These are phyloP conservation scores for Dimargaris cristalligena DNA, from an alignment of 192 early-diverging fungal genomes.

Conservation along the genomic window DNA sequence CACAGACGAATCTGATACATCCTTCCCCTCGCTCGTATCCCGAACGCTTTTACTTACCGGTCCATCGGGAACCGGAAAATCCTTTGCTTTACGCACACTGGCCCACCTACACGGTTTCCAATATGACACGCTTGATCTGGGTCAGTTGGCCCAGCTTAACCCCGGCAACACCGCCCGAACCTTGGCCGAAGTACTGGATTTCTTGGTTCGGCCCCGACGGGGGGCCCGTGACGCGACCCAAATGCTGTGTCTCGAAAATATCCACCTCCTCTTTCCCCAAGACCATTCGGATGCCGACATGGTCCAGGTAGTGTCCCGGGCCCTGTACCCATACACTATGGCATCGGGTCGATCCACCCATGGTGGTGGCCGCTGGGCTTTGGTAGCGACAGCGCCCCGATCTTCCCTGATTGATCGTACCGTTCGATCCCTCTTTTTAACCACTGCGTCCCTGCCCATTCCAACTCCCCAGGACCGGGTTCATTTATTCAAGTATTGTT, in stretches of 20 bases:
- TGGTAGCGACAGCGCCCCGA: background rate
- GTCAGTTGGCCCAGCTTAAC: constrained; percentile 13
- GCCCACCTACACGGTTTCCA: constrained; percentile 12
- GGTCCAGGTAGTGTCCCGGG: too few relatives aligned
- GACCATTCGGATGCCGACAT: constrained; percentile 7
- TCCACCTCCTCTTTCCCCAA: constrained; percentile 19
- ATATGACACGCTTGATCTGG: constrained; percentile 16
- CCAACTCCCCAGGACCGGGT: constrained; percentile 31
- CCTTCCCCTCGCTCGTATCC: constrained; percentile 11
- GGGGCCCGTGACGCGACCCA: constrained; percentile 8
- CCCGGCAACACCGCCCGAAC: constrained; percentile 18
- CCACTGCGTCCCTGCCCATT: constrained; percentile 28
- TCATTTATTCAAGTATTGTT: constrained; percentile 20
- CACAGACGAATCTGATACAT: too few relatives aligned
- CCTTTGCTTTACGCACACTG: constrained; percentile 16
- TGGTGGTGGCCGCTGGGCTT: background rate
- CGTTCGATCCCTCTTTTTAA: constrained; percentile 16
- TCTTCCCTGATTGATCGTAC: constrained; percentile 12
- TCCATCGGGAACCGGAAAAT: constrained; percentile 26
- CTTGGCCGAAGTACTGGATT: constrained; percentile 13
- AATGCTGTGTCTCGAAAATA: constrained; percentile 21
- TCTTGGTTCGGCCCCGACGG: background rate
- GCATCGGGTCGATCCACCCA: background rate
- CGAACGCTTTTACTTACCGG: constrained; percentile 24
- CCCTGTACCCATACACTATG: background rate